Percentiles rank a stretch among this genome's conserved stretches.
Evolutionary conservation across 192 early-diverging fungal genomes (phyloP).

Genomic region (Spizellomyces sp.): DNA sequence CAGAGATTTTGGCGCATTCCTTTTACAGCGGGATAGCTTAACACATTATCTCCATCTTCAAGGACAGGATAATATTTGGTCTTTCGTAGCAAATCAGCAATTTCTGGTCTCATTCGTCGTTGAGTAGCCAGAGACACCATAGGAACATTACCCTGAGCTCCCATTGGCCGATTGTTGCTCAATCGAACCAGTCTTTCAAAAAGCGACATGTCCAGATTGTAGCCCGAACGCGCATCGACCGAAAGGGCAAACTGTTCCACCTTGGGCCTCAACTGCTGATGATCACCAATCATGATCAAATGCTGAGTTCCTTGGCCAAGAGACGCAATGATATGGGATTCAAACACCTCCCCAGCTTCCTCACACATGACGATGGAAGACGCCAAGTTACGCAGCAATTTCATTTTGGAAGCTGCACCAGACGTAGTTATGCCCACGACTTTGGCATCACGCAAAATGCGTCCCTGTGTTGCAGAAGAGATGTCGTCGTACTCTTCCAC

Average conservation of each 20-base stretch:
- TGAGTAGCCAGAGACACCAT: constrained; percentile 26
- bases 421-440: constrained; percentile 65
- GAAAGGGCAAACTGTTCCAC: constrained; percentile 14
- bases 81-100: constrained; percentile 28
- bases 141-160: constrained; percentile 9
- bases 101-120: constrained; percentile 43
- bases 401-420: constrained; percentile 57
- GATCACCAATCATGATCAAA: constrained; percentile 44
- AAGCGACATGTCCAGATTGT: constrained; percentile 41
- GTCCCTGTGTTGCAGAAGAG: constrained; percentile 23
- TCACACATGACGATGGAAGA: constrained; percentile 45
- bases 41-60: constrained; percentile 21
- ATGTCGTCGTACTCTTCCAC: constrained; percentile 19
- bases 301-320: constrained; percentile 28
- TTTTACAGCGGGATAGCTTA: constrained; percentile 18
- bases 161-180: background rate
- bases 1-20: constrained; percentile 39
- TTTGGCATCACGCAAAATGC: constrained; percentile 28
- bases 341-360: constrained; percentile 45
- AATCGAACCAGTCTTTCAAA: constrained; percentile 35
- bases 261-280: constrained; percentile 34
- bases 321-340: constrained; percentile 36
- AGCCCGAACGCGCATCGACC: constrained; percentile 11
- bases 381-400: constrained; percentile 30
- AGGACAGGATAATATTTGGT: constrained; percentile 33